Percentiles rank a stretch among this genome's conserved stretches.
phyloP scores from a whole-genome alignment of 2,329 filamentous ascomycete genomes.

The Paraphaeosphaeria sporulosa region DNA sequence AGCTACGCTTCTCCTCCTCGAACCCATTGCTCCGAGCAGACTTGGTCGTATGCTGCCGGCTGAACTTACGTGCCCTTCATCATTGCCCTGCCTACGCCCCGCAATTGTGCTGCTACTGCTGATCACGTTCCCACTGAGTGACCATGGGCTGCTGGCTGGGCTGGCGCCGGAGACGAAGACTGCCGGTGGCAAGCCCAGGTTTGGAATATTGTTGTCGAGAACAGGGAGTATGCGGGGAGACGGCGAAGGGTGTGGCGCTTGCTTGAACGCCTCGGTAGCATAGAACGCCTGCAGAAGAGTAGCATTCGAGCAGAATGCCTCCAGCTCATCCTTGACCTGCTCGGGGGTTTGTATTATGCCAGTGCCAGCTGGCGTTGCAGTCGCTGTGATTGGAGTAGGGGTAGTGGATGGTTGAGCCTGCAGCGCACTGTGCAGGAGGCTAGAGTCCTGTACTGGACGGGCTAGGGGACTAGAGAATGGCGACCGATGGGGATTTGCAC shows the following conservation, averaged over 20 bases:
- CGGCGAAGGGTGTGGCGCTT: constrained; percentile 43
- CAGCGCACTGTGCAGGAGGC: constrained; percentile 38
- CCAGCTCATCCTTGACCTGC: constrained; percentile 54
- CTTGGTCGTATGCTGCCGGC: constrained; percentile 16
- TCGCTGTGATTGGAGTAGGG: constrained; percentile 14
- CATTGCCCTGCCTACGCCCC: constrained; percentile 40
- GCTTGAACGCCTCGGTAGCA: constrained; percentile 40
- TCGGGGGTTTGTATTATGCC: constrained; percentile 40
- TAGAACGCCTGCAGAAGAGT: constrained; percentile 53
- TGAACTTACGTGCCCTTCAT: constrained; percentile 18
- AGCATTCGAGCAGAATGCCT: constrained; percentile 53
- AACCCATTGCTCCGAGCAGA: constrained; percentile 22
- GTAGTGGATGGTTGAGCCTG: constrained; percentile 30
- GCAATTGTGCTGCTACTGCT: constrained; percentile 36
- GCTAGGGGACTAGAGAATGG: constrained; percentile 47
- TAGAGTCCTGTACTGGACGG: constrained; percentile 47
- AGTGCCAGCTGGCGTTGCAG: constrained; percentile 10
- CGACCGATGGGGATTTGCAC: constrained; percentile 37
- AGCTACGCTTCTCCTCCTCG: constrained; percentile 32
- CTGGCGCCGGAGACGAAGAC: constrained; percentile 46
- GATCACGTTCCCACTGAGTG: constrained; percentile 27
- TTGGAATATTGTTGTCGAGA: constrained; percentile 52
- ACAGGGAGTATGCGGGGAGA: constrained; percentile 50
- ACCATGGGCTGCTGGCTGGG: constrained; percentile 39
- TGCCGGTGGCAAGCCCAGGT: constrained; percentile 52